These are phyloP conservation scores for Peniophora sp. DNA, from an alignment of 1,284 basidiomycete genomes.

Conservation along the genomic window DNA sequence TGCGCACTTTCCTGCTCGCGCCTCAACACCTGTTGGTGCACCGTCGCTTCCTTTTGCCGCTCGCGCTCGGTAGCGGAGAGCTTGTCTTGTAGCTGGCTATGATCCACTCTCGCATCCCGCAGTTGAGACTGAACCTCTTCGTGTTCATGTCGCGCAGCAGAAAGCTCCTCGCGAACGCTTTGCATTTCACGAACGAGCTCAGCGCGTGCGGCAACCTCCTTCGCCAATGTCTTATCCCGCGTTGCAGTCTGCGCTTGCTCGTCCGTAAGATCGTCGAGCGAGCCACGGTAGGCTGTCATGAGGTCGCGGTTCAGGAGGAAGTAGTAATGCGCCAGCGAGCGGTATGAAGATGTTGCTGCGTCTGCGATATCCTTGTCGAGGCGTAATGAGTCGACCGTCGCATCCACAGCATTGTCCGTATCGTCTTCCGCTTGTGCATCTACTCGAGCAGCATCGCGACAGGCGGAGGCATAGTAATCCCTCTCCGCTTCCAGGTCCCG, in stretches of 20 bases:
- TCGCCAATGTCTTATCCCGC: constrained; percentile 28
- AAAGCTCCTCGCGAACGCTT: constrained; percentile 27
- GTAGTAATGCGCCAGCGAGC: background rate
- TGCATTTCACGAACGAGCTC: constrained; percentile 32
- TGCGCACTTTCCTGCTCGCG: constrained; percentile 44
- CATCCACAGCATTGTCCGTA: constrained; percentile 2
- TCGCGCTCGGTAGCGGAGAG: constrained; percentile 16
- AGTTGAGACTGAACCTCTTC: constrained; percentile 22
- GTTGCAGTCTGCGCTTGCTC: constrained; percentile 26
- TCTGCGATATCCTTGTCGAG: constrained; percentile 1
- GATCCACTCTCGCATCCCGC: constrained; percentile 14
- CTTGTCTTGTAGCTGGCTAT: constrained; percentile 15
- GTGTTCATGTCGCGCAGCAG: constrained; percentile 16
- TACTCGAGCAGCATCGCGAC: constrained; percentile 11
- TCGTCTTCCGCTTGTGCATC: background rate
- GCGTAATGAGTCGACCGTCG: background rate
- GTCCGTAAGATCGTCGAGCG: constrained; percentile 20
- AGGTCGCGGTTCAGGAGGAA: constrained; percentile 19
- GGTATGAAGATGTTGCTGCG: background rate
- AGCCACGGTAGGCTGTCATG: constrained; percentile 17
- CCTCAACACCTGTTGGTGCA: constrained; percentile 23
- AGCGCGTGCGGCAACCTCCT: constrained; percentile 28
- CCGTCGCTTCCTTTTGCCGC: constrained; percentile 15
- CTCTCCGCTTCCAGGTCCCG: constrained; percentile 34
- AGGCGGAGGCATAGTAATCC: constrained; percentile 20